phyloP scores from a whole-genome alignment of 2,329 filamentous ascomycete genomes.

The Myriosclerotinia scirpicola region DNA sequence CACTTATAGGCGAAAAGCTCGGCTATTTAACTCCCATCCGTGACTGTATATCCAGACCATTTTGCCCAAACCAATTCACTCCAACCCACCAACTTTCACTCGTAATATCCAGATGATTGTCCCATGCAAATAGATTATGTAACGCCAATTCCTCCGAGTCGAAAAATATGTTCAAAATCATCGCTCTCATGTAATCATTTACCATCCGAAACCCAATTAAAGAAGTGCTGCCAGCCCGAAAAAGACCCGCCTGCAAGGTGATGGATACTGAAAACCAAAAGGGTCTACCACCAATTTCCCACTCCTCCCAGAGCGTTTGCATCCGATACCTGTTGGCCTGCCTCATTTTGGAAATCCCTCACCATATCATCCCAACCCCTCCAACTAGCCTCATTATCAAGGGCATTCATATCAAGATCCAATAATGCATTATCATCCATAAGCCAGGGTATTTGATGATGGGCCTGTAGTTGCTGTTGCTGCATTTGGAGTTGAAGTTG shows the following conservation, averaged over 20 bases:
- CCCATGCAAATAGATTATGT: neutral
- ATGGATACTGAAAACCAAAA: neutral
- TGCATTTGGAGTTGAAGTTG: slow-evolving; percentile 34
- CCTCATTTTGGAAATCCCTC: slow-evolving; percentile 38
- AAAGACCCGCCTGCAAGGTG: too few relatives aligned
- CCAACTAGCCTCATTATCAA: slow-evolving; percentile 39
- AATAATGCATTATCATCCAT: slow-evolving; percentile 34
- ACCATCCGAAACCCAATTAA: neutral
- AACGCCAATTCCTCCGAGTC: slow-evolving; percentile 1
- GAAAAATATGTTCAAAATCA: neutral
- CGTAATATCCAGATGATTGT: neutral
- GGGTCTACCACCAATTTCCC: slow-evolving; percentile 37
- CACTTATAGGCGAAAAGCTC: neutral
- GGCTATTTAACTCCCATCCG: neutral
- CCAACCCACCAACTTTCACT: neutral
- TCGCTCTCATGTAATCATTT: neutral
- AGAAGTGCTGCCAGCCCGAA: neutral
- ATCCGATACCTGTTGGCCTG: slow-evolving; percentile 23
- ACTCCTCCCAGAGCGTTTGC: slow-evolving; percentile 32
- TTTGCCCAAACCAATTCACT: neutral
- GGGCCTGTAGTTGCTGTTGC: slow-evolving; percentile 24
- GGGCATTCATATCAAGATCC: slow-evolving; percentile 38
- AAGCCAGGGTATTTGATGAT: slow-evolving; percentile 29
- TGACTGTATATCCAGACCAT: neutral
- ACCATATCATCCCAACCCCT: slow-evolving; percentile 43